A percentile compares a stretch with the other conserved stretches of the same genome.
phyloP scores from a whole-genome alignment of 306 rosid genomes.

The Quercus alba region DNA sequence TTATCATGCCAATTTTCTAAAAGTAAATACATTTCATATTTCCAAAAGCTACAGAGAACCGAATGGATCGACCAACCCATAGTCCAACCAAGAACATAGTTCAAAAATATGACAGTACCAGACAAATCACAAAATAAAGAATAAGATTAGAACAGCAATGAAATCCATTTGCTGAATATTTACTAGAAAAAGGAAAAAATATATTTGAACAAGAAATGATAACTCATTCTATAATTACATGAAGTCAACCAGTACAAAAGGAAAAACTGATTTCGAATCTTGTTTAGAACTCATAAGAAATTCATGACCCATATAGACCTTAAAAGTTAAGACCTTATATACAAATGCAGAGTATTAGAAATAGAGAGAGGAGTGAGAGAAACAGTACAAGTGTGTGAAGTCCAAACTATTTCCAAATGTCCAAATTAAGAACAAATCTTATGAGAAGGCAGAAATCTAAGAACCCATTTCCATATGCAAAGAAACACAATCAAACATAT shows the following conservation, averaged over 20 bases:
- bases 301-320: not conserved
- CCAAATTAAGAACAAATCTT: not conserved
- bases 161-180: not conserved
- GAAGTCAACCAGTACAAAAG: not conserved
- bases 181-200: slow-evolving; percentile 3
- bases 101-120: not conserved
- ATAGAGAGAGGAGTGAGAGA: not conserved
- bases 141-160: not conserved
- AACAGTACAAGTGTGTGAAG: not conserved
- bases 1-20: slow-evolving; percentile 1
- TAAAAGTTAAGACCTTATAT: not conserved
- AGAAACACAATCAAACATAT: not conserved
- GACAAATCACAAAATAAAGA: not conserved
- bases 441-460: slow-evolving; percentile 1
- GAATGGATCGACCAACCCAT: slow-evolving; percentile 1
- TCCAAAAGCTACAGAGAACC: not conserved
- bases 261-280: not conserved
- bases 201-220: not conserved
- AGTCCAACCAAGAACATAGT: not conserved
- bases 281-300: not conserved
- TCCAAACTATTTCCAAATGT: not conserved
- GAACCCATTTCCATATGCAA: not conserved
- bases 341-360: not conserved
- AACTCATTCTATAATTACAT: not conserved
- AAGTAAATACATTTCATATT: not conserved